A percentile compares a stretch with the other conserved stretches of the same genome.
phyloP scores from a whole-genome alignment of 2,329 filamentous ascomycete genomes.

The Trichoderma citrinoviride region DNA sequence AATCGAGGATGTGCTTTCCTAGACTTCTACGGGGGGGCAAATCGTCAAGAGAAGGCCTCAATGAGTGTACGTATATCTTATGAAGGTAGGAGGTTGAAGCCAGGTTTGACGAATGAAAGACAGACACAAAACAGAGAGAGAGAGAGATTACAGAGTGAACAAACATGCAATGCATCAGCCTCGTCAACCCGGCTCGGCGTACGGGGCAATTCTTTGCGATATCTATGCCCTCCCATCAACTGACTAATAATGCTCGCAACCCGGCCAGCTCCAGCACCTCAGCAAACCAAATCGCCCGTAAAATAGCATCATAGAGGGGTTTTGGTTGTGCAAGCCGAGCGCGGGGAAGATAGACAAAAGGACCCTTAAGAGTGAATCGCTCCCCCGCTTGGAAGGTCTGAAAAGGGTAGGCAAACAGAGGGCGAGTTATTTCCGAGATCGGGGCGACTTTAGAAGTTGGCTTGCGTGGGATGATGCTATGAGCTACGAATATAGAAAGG shows the following conservation, averaged over 20 bases:
- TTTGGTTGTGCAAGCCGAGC: not conserved
- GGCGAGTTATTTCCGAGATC: slow-evolving; percentile 16
- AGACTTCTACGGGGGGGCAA: too few relatives aligned
- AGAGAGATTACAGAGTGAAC: not conserved
- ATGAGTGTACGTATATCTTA: not conserved
- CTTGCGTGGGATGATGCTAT: not conserved
- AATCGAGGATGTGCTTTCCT: not conserved
- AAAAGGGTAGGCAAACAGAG: not conserved
- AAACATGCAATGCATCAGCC: not conserved
- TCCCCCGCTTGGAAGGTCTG: not conserved
- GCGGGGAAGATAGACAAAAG: slow-evolving; percentile 10
- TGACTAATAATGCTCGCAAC: not conserved
- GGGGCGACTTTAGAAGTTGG: slow-evolving; percentile 1
- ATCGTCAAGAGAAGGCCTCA: not conserved
- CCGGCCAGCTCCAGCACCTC: not conserved
- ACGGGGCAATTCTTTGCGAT: not conserved
- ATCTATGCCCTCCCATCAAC: slow-evolving; percentile 1
- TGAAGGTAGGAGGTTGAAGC: not conserved
- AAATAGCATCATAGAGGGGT: slow-evolving; percentile 11
- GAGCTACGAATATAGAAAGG: too few relatives aligned
- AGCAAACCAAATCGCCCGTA: slow-evolving; percentile 7
- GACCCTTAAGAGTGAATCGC: not conserved
- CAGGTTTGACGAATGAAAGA: not conserved
- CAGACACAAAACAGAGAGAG: not conserved
- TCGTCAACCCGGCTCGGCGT: not conserved